These are phyloP conservation scores for Coemansia sp. DNA, from an alignment of 192 early-diverging fungal species.

Conservation along the genomic window DNA sequence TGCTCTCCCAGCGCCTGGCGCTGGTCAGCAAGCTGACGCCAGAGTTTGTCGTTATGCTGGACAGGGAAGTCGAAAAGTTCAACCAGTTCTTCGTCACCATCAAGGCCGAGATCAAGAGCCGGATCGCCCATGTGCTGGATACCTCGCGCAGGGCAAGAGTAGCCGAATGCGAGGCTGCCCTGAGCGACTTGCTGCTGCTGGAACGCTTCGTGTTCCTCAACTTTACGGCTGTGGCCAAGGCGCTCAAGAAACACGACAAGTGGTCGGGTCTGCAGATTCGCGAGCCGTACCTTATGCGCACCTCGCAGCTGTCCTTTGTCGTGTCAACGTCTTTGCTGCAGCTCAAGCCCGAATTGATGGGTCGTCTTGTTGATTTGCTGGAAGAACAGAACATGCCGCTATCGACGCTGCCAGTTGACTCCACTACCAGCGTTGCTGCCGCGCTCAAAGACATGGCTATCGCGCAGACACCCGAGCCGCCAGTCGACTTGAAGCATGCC, in stretches of 20 bases:
- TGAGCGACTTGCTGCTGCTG: slow-evolving; percentile 66
- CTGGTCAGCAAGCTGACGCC: slow-evolving; percentile 60
- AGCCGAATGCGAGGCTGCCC: slow-evolving; percentile 42
- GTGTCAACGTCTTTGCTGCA: slow-evolving; percentile 60
- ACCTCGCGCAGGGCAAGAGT: slow-evolving; percentile 5
- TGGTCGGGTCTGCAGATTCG: slow-evolving; percentile 73
- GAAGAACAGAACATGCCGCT: slow-evolving; percentile 26
- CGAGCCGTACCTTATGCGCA: slow-evolving; percentile 70
- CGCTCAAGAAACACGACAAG: slow-evolving; percentile 84
- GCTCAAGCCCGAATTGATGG: slow-evolving; percentile 72
- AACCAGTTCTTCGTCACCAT: slow-evolving; percentile 53
- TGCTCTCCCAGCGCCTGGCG: slow-evolving; percentile 58
- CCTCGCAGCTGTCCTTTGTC: slow-evolving; percentile 66
- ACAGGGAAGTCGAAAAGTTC: slow-evolving; percentile 63
- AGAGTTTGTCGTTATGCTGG: slow-evolving; percentile 66
- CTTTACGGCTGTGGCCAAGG: slow-evolving; percentile 83
- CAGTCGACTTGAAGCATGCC: slow-evolving; percentile 12
- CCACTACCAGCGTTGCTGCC: slow-evolving; percentile 18
- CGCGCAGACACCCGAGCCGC: not conserved
- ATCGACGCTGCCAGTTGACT: slow-evolving; percentile 17
- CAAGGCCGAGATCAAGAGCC: slow-evolving; percentile 29
- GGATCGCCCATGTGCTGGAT: slow-evolving; percentile 18
- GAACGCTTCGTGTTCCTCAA: slow-evolving; percentile 83
- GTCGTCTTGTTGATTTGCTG: slow-evolving; percentile 54
- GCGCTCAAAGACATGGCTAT: slow-evolving; percentile 17